Conservation (phyloP, 139 green algal genomes). For the Closterium sp. region DNA sequence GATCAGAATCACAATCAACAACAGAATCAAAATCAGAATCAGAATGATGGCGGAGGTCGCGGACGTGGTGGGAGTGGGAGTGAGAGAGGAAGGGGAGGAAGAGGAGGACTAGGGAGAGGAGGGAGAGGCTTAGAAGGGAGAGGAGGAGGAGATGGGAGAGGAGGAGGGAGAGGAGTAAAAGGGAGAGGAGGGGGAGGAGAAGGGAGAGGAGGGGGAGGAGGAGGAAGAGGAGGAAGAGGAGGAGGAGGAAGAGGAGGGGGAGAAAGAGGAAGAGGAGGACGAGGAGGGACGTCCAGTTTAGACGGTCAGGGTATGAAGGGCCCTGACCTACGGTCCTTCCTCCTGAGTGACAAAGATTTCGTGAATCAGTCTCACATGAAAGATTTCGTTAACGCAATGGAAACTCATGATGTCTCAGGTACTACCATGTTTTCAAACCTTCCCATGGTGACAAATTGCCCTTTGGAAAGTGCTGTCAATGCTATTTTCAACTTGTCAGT, state of each 20-base stretch:
- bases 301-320: background rate
- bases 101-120: too few relatives aligned
- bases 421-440: background rate
- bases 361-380: background rate
- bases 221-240: background rate
- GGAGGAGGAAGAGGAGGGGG: background rate
- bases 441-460: too few relatives aligned
- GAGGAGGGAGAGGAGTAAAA: too few relatives aligned
- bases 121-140: too few relatives aligned
- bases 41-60: background rate
- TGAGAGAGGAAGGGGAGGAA: background rate
- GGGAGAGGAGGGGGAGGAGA: background rate
- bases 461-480: too few relatives aligned
- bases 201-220: too few relatives aligned
- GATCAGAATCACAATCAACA: too few relatives aligned
- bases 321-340: background rate
- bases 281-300: background rate
- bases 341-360: background rate
- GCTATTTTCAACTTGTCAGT: background rate
- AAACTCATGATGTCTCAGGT: background rate
- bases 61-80: background rate
- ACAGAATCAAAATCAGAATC: background rate
- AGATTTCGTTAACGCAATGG: background rate
- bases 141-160: too few relatives aligned
- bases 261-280: slow-evolving; percentile 3